Percentiles rank a stretch among this genome's conserved stretches.
Conservation (phyloP, 441 rosid genomes). For the Adansonia madagascariensis region DNA sequence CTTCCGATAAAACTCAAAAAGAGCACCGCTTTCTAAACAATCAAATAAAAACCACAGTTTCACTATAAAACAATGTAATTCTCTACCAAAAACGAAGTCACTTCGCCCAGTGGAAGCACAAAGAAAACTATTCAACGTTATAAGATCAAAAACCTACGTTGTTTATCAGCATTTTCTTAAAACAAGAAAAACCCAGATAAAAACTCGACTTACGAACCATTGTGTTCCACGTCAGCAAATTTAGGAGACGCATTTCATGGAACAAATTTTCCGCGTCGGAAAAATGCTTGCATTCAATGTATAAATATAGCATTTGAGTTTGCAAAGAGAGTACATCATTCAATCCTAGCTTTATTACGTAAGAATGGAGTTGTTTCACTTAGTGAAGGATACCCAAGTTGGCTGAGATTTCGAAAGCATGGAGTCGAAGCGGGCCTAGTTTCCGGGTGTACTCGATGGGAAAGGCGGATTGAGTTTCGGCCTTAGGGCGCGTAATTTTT, state of each 20-base stretch:
- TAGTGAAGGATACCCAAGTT: conserved; percentile 30
- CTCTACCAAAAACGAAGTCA: conserved; percentile 46
- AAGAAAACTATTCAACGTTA: conserved; percentile 55
- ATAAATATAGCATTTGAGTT: conserved; percentile 54
- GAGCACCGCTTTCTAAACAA: conserved; percentile 48
- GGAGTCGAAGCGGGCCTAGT: conserved; percentile 27
- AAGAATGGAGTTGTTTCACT: conserved; percentile 50
- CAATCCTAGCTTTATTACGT: conserved; percentile 48
- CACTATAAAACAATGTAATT: conserved; percentile 53
- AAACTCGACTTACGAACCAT: conserved; percentile 42
- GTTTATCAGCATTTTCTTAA: conserved; percentile 48
- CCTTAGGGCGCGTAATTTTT: not conserved
- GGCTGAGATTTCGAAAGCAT: conserved; percentile 45
- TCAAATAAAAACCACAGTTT: conserved; percentile 50
- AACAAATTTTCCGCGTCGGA: conserved; percentile 45
- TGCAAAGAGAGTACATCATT: conserved; percentile 42
- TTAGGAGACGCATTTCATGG: conserved; percentile 63
- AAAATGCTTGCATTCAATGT: conserved; percentile 41
- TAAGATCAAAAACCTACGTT: conserved; percentile 45
- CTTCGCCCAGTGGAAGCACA: conserved; percentile 47
- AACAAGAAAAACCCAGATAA: conserved; percentile 37
- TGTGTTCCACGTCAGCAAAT: conserved; percentile 69
- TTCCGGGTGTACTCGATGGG: conserved; percentile 12
- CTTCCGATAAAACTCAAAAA: conserved; percentile 70
- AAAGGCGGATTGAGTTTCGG: conserved; percentile 16